Evolutionary conservation across 306 rosid species (phyloP).

Genomic region (Lablab purpureus): DNA sequence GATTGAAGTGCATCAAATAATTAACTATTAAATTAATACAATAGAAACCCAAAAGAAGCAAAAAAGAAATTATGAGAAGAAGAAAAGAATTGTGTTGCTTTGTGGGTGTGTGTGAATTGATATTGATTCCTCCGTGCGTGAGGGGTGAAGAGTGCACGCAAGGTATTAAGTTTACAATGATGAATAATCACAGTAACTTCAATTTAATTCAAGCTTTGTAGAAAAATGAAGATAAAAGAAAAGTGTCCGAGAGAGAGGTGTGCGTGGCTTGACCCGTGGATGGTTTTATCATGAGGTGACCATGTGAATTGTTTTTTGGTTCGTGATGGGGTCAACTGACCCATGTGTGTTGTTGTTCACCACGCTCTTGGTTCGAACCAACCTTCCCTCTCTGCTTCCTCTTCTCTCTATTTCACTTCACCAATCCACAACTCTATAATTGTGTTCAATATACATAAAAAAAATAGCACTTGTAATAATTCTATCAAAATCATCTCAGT

Average conservation of each 20-base stretch:
- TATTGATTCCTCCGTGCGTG: conserved; percentile 49
- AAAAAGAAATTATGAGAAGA: neutral
- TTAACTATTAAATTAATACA: conserved; percentile 1
- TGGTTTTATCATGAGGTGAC: conserved; percentile 38
- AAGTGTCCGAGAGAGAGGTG: too few species aligned
- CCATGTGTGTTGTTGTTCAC: conserved; percentile 35
- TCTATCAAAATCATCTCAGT: too few species aligned
- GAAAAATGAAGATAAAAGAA: too few species aligned
- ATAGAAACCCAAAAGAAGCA: neutral
- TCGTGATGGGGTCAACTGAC: conserved; percentile 14
- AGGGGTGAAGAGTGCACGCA: conserved; percentile 58
- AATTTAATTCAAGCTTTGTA: neutral
- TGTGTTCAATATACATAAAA: too few species aligned
- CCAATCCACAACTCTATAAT: neutral
- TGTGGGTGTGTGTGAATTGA: neutral
- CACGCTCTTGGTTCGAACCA: conserved; percentile 37
- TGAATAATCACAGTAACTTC: conserved; percentile 45
- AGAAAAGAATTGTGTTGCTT: neutral
- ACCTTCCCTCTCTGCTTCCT: conserved; percentile 35
- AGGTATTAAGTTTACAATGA: conserved; percentile 61
- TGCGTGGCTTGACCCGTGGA: neutral
- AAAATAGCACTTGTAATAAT: too few species aligned
- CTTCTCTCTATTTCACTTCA: conserved; percentile 41
- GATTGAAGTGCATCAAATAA: conserved; percentile 33
- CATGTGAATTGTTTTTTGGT: neutral